These are phyloP conservation scores for Pholiota microspora DNA, from an alignment of 768 basidiomycete genomes.

Conservation along the genomic window DNA sequence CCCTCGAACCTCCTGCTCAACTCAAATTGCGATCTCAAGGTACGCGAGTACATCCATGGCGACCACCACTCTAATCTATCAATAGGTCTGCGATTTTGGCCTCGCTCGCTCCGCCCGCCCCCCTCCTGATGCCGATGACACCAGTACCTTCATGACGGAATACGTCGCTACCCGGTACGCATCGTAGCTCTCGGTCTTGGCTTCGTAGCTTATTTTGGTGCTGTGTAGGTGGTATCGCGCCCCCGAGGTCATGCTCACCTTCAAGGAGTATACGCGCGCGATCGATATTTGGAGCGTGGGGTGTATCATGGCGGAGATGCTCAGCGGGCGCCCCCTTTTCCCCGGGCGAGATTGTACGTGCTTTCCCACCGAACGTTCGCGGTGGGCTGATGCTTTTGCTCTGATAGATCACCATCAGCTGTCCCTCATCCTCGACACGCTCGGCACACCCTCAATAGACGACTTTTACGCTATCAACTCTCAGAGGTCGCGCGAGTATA, in stretches of 20 bases:
- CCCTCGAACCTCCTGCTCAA: conserved; percentile 95
- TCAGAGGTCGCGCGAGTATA: conserved; percentile 75
- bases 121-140: conserved; percentile 73
- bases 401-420: conserved; percentile 93
- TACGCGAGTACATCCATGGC: conserved; percentile 28
- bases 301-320: conserved; percentile 89
- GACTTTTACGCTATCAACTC: conserved; percentile 94
- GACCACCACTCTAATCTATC: background rate
- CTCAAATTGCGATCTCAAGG: conserved; percentile 95
- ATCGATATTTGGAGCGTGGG: conserved; percentile 90
- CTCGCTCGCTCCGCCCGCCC: conserved; percentile 78
- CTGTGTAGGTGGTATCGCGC: conserved; percentile 87
- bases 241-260: conserved; percentile 97
- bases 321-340: conserved; percentile 88
- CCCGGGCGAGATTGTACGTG: conserved; percentile 89
- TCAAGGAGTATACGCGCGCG: conserved; percentile 90
- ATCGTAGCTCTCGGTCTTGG: background rate
- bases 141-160: conserved; percentile 85
- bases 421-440: conserved; percentile 89
- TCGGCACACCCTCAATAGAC: conserved; percentile 87
- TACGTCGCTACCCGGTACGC: conserved; percentile 89
- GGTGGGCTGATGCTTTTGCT: conserved; percentile 7
- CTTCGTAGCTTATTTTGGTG: background rate
- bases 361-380: conserved; percentile 1
- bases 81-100: conserved; percentile 82